These are phyloP conservation scores for Psilocybe subaeruginosa DNA, from an alignment of 768 basidiomycete species.

Conservation along the genomic window DNA sequence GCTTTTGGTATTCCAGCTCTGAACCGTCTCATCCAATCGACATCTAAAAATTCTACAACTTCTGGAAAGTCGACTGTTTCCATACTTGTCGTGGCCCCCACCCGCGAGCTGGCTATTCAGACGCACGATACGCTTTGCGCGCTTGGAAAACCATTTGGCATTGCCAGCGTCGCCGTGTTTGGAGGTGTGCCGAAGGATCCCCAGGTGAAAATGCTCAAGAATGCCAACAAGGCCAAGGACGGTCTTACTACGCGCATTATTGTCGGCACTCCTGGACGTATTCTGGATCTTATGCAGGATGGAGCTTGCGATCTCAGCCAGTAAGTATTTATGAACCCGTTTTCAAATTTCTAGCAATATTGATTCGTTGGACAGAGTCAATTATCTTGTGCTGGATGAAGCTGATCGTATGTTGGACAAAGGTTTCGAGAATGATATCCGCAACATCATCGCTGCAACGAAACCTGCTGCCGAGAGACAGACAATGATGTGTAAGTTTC, in stretches of 20 bases:
- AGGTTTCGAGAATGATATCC: slow-evolving; percentile 98
- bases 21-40: slow-evolving; percentile 55
- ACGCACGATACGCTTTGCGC: slow-evolving; percentile 83
- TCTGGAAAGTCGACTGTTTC: slow-evolving; percentile 44
- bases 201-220: slow-evolving; percentile 73
- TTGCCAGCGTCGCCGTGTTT: slow-evolving; percentile 86
- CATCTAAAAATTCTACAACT: slow-evolving; percentile 31
- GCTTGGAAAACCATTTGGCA: slow-evolving; percentile 74
- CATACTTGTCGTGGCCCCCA: slow-evolving; percentile 88
- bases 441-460: slow-evolving; percentile 80
- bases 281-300: slow-evolving; percentile 90
- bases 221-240: slow-evolving; percentile 50
- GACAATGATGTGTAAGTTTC: slow-evolving; percentile 88
- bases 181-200: slow-evolving; percentile 93
- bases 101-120: slow-evolving; percentile 95
- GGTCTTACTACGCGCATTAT: slow-evolving; percentile 69
- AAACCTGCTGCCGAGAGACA: slow-evolving; percentile 74
- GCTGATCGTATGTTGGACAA: slow-evolving; percentile 98
- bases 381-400: slow-evolving; percentile 94
- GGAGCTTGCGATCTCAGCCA: slow-evolving; percentile 81
- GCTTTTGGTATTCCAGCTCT: slow-evolving; percentile 95
- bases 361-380: slow-evolving; percentile 52
- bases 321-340: slow-evolving; percentile 40
- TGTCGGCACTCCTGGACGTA: slow-evolving; percentile 94
- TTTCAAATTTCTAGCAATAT: slow-evolving; percentile 9